A percentile compares a stretch with the other conserved stretches of the same genome.
Conservation (phyloP, 2,329 filamentous ascomycete genomes). For the Seiridium unicorne region DNA sequence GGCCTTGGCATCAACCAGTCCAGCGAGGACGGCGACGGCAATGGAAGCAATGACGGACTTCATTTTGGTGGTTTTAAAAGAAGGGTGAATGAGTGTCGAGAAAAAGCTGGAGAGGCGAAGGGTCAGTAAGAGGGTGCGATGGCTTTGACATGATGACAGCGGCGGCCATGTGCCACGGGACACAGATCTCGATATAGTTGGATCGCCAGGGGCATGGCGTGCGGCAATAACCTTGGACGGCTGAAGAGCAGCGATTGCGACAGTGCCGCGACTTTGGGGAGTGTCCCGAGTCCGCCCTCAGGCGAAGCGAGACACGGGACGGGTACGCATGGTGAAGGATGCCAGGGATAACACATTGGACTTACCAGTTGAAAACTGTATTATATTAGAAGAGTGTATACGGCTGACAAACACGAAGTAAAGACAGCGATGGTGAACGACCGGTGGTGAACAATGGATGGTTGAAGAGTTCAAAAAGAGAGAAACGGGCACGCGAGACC, state of each 20-base stretch:
- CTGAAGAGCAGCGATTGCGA: background rate
- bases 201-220: background rate
- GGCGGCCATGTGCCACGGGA: background rate
- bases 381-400: background rate
- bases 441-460: background rate
- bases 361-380: conserved; percentile 2
- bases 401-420: background rate
- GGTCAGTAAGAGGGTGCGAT: background rate
- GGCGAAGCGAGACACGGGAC: background rate
- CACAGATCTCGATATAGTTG: background rate
- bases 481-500: background rate
- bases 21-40: conserved; percentile 28
- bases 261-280: background rate
- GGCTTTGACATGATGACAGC: no score
- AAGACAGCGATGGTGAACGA: conserved; percentile 1
- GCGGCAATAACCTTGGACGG: background rate
- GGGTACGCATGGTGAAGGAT: background rate
- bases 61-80: conserved; percentile 27
- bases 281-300: background rate
- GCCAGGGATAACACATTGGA: background rate
- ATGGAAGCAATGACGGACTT: conserved; percentile 26
- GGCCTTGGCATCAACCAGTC: conserved; percentile 27
- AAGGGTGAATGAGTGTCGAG: conserved; percentile 18
- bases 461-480: background rate
- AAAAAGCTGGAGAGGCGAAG: conserved; percentile 8